phyloP scores from a whole-genome alignment of 2,329 filamentous ascomycete species.

The Helotiales sp. region DNA sequence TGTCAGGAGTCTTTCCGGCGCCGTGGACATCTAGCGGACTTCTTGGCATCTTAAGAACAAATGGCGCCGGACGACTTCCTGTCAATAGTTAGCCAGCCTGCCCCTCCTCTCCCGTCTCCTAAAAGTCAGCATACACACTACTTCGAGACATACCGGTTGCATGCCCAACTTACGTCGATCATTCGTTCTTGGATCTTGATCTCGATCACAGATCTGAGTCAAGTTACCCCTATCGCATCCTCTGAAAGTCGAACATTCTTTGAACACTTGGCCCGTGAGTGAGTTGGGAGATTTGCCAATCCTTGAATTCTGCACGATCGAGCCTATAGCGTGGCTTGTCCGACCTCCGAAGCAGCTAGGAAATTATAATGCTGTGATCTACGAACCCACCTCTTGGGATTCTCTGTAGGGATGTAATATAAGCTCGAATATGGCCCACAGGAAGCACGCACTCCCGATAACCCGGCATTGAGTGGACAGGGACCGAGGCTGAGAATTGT shows the following conservation, averaged over 20 bases:
- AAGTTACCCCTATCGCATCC: neutral
- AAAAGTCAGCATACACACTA: neutral
- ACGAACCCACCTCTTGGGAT: neutral
- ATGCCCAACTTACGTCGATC: neutral
- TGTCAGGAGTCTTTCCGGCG: neutral
- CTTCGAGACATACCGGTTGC: neutral
- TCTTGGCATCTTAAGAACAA: neutral
- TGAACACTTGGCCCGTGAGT: slow-evolving; percentile 4
- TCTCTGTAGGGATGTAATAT: neutral
- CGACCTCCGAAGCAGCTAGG: neutral
- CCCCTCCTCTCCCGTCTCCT: slow-evolving; percentile 1
- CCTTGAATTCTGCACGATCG: neutral
- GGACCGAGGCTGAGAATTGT: neutral
- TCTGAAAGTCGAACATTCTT: neutral
- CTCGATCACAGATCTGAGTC: neutral
- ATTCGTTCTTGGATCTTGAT: neutral
- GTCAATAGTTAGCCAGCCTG: neutral
- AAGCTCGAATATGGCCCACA: neutral
- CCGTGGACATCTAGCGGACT: neutral
- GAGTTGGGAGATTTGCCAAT: neutral
- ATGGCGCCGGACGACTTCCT: slow-evolving; percentile 4
- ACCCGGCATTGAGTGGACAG: neutral
- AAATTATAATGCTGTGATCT: neutral
- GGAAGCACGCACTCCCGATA: neutral
- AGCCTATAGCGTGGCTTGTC: neutral